These are phyloP conservation scores for Cordyceps javanica DNA, from an alignment of 2,329 filamentous ascomycete species.

Conservation along the genomic window DNA sequence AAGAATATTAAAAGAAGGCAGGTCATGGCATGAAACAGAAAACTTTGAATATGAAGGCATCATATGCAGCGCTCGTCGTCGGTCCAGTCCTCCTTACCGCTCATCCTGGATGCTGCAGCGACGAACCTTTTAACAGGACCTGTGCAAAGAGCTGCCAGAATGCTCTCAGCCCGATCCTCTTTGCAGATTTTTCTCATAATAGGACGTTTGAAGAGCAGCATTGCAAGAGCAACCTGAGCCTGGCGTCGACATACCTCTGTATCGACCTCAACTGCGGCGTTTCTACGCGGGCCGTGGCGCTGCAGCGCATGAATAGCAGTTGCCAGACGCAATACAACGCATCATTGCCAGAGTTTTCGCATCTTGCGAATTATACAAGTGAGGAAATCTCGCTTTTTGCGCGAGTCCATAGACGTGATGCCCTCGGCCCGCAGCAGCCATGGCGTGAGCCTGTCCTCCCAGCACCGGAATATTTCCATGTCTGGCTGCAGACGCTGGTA, in stretches of 20 bases:
- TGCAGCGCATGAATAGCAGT: background rate
- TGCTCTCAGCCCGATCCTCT: background rate
- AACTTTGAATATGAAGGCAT: background rate
- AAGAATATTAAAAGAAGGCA: too few relatives aligned
- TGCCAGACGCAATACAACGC: background rate
- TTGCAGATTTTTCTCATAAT: background rate
- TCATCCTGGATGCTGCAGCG: background rate
- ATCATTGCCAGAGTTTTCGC: background rate
- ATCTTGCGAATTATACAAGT: background rate
- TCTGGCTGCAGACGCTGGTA: conserved; percentile 6
- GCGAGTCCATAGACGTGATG: background rate
- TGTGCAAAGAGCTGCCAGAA: conserved; percentile 4
- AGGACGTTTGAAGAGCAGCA: background rate
- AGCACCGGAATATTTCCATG: background rate
- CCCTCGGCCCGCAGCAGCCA: background rate
- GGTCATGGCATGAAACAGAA: too few relatives aligned
- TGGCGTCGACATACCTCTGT: conserved; percentile 1
- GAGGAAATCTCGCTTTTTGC: background rate
- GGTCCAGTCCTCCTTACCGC: background rate
- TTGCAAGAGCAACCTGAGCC: background rate
- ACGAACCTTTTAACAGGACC: background rate
- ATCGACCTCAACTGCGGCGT: conserved; percentile 6
- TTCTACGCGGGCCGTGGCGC: background rate
- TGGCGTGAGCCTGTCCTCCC: background rate
- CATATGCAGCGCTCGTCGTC: background rate